Conservation (phyloP, 768 basidiomycete genomes). For the Neoboletus brunneissimus region DNA sequence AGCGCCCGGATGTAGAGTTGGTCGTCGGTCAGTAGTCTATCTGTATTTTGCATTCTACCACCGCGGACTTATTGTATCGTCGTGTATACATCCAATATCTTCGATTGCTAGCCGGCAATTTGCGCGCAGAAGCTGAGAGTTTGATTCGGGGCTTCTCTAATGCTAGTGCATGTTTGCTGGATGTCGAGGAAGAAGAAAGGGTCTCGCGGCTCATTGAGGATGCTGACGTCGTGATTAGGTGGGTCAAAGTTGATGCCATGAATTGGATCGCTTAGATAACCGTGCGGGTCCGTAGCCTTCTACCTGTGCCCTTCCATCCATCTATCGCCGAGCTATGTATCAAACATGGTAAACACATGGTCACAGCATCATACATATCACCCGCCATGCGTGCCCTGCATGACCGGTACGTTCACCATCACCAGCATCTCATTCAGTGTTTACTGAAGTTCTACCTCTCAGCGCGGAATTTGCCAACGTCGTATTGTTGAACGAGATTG, state of each 20-base stretch:
- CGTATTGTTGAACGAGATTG: slow-evolving; percentile 85
- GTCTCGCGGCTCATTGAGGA: slow-evolving; percentile 53
- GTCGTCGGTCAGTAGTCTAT: slow-evolving; percentile 62
- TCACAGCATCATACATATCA: slow-evolving; percentile 91
- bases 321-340: slow-evolving; percentile 74
- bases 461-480: slow-evolving; percentile 65
- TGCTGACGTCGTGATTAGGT: slow-evolving; percentile 87
- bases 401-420: slow-evolving; percentile 44
- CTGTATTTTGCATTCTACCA: slow-evolving; percentile 9
- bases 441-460: not conserved
- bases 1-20: slow-evolving; percentile 60
- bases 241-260: slow-evolving; percentile 12
- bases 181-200: slow-evolving; percentile 49
- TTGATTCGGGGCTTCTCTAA: slow-evolving; percentile 45
- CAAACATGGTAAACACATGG: slow-evolving; percentile 62
- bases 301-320: slow-evolving; percentile 76
- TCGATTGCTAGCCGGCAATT: slow-evolving; percentile 64
- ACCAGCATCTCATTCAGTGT: not conserved
- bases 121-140: slow-evolving; percentile 50
- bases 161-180: slow-evolving; percentile 55
- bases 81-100: slow-evolving; percentile 6
- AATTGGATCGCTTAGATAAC: not conserved
- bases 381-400: slow-evolving; percentile 69
- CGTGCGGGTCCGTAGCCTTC: slow-evolving; percentile 48
- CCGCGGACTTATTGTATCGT: slow-evolving; percentile 13